Conservation (phyloP, 169 alveolate species). For the Toxoplasma gondii region DNA sequence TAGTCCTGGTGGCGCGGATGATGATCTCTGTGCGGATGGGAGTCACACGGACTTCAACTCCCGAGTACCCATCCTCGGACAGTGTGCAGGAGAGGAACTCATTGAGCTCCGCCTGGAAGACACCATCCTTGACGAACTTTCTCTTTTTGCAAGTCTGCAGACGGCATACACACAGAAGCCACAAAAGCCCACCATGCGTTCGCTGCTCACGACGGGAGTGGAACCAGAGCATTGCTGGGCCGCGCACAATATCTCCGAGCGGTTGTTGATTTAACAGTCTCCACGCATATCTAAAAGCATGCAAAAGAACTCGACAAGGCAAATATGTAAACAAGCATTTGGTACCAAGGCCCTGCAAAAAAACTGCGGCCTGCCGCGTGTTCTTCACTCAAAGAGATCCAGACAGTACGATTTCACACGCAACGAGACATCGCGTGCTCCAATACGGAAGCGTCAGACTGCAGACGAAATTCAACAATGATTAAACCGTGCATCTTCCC, state of each 20-base stretch:
- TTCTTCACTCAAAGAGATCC: too few relatives aligned
- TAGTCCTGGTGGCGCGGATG: slow-evolving; percentile 97
- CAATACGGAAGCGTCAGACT: not conserved
- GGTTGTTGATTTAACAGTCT: too few relatives aligned
- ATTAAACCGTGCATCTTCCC: not conserved
- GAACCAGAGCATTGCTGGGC: too few relatives aligned
- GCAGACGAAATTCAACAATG: not conserved
- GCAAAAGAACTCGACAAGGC: too few relatives aligned
- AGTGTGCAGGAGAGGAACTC: slow-evolving; percentile 96
- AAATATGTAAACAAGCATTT: too few relatives aligned
- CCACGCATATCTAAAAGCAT: too few relatives aligned
- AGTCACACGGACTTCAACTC: slow-evolving; percentile 96
- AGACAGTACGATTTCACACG: not conserved
- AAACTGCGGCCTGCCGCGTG: too few relatives aligned
- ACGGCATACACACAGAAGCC: not conserved
- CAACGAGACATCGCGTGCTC: not conserved
- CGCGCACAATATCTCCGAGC: too few relatives aligned
- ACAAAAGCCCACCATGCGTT: not conserved
- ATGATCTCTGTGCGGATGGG: slow-evolving; percentile 95
- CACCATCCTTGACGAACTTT: slow-evolving; percentile 99
- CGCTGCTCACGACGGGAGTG: too few relatives aligned
- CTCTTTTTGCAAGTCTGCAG: slow-evolving; percentile 90
- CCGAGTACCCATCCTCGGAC: slow-evolving; percentile 99
- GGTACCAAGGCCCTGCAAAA: too few relatives aligned
- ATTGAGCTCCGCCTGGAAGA: slow-evolving; percentile 98